phyloP scores from a whole-genome alignment of 176 grass and related monocot species.

The Saccharum officinarum region DNA sequence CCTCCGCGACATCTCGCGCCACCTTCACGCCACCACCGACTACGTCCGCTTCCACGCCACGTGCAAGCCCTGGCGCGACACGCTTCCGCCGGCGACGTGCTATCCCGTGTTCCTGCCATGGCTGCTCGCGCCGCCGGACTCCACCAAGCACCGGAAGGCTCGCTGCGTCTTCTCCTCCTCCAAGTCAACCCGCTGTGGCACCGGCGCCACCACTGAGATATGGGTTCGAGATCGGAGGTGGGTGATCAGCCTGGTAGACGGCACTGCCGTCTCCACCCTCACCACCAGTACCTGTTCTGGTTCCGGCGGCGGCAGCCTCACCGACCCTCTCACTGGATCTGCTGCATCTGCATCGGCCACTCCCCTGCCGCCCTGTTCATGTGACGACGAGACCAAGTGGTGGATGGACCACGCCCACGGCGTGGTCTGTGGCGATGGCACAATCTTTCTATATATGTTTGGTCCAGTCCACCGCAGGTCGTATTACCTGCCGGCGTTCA shows the following conservation, averaged over 20 bases:
- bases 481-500: neutral
- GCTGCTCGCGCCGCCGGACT: neutral
- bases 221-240: neutral
- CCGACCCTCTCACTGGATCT: neutral
- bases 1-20: neutral
- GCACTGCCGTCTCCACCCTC: neutral
- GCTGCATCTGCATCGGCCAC: neutral
- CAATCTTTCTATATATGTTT: too few species aligned
- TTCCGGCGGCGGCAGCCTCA: too few species aligned
- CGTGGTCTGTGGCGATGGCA: too few species aligned
- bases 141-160: neutral
- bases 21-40: neutral
- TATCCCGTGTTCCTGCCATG: neutral
- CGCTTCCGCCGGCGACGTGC: neutral
- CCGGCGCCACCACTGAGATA: neutral
- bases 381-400: neutral
- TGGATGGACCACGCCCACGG: neutral
- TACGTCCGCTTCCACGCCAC: neutral
- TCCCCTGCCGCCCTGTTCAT: neutral
- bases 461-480: too few species aligned
- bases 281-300: too few species aligned
- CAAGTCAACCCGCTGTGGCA: neutral
- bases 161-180: neutral
- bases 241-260: neutral
- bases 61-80: neutral